Evolutionary conservation across 305 asterid genomes (phyloP), one percentile per base, ranked within the genome.

Genomic region (Fraxinus dipetala): DNA sequence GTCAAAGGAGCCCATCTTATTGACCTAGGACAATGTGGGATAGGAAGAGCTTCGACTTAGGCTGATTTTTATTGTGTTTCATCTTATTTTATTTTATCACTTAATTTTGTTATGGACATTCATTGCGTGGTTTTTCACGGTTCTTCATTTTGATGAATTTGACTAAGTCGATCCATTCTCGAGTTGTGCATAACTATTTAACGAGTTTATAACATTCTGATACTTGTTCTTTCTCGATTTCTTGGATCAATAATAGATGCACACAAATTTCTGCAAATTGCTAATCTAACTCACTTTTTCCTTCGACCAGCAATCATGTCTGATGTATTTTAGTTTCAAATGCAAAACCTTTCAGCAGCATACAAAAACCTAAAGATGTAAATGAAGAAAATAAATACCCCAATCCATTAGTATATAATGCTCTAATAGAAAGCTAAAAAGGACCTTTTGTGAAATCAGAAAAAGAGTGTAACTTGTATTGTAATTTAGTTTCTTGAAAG

Each of bases 371-470:
- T 18, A 56, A 56, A 51, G 4, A 51, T 16, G 22, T 51, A 51
- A 51, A 51, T 51, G 1, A 63, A 35, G 65, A 75, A 78, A 34
- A 11, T 78, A 78, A 80, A 72, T 51, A 51, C 5, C 22, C 61
- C 61, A 83, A 78, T 74, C 31, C 78, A 16, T 22, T 34, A 85
- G 90, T 77, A 83, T 86, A 87, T 85, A 82, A 87, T 88, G 89
- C 76, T 82, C 78, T 78, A 34, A 78, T 80, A 67, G 78, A 88
- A 87, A 85, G 90, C 88, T 51, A 85, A 92, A 92, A 91, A 91
- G 91, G 94, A 80, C 88, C 95, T 89, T 94, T 83, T 86, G 91
- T 85, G 87, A 88, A 83, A 89, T 85, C 92, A 77, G 84, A 88
- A 78, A 90, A 91, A 81, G 91, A 85, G 80, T 72, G 75, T 79